Conservation (phyloP, 495 filamentous ascomycete genomes). For the Aspergillus sclerotiicarbonarius region DNA sequence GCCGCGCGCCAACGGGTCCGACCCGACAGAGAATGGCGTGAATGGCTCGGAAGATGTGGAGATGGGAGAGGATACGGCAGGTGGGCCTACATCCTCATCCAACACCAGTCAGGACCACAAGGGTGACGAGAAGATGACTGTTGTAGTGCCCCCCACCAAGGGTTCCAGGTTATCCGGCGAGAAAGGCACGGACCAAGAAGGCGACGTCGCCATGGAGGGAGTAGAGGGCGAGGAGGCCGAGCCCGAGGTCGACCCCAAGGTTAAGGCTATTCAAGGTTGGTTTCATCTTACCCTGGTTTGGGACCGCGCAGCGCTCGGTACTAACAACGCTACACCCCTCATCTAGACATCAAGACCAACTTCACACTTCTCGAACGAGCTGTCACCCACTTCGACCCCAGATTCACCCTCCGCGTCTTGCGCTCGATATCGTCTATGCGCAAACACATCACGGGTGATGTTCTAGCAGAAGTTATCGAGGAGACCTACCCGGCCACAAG, state of each 20-base stretch:
- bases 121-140: conserved; percentile 81
- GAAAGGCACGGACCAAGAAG: conserved; percentile 59
- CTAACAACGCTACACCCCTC: neutral
- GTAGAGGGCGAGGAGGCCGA: conserved; percentile 57
- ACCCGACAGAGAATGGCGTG: conserved; percentile 71
- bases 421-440: conserved; percentile 94
- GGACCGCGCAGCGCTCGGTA: neutral
- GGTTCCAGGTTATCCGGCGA: conserved; percentile 62
- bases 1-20: conserved; percentile 68
- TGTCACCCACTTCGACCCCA: conserved; percentile 87
- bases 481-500: conserved; percentile 72
- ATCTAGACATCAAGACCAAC: conserved; percentile 86
- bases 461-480: conserved; percentile 75
- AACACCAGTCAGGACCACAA: conserved; percentile 65
- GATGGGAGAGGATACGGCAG: conserved; percentile 74
- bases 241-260: conserved; percentile 54
- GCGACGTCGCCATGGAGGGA: conserved; percentile 73
- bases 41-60: conserved; percentile 76
- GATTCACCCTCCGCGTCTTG: conserved; percentile 90
- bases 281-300: neutral
- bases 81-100: conserved; percentile 53
- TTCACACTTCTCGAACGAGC: conserved; percentile 88
- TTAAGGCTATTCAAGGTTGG: conserved; percentile 66
- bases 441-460: conserved; percentile 79
- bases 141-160: conserved; percentile 80